Conservation (phyloP, 306 rosid genomes). For the Cicer bijugum region DNA sequence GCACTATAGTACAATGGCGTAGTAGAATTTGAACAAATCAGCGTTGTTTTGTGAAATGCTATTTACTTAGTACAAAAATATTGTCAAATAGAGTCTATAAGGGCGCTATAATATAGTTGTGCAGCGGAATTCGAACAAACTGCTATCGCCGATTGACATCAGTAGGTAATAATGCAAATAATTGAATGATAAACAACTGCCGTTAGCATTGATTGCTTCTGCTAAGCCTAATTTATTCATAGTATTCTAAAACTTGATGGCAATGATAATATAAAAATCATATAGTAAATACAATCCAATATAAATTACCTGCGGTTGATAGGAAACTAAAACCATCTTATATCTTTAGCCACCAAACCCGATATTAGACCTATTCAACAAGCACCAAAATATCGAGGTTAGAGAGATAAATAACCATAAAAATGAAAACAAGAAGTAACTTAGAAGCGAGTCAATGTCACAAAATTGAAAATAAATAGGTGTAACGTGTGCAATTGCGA, state of each 20-base stretch:
- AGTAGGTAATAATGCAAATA: neutral
- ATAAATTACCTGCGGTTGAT: constrained; percentile 72
- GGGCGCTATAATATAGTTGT: too few species aligned
- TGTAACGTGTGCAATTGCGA: too few species aligned
- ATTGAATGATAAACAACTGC: neutral
- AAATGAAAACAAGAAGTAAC: constrained; percentile 14
- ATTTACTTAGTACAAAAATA: too few species aligned
- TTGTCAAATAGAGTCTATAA: too few species aligned
- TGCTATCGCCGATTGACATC: too few species aligned
- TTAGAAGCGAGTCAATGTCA: neutral
- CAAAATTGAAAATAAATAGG: neutral
- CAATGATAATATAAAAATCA: neutral
- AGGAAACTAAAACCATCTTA: constrained; percentile 71
- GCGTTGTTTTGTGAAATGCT: too few species aligned
- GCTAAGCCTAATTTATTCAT: neutral
- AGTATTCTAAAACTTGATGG: neutral
- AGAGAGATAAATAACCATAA: constrained; percentile 9
- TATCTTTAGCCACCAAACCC: constrained; percentile 54
- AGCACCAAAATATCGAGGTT: constrained; percentile 21
- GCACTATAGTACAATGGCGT: too few species aligned
- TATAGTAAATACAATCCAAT: neutral
- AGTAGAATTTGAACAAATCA: too few species aligned
- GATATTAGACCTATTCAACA: constrained; percentile 49
- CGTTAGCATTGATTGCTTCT: neutral
- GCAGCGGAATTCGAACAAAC: too few species aligned